phyloP scores from a whole-genome alignment of 192 early-diverging fungal genomes.

The Coemansia sp. region DNA sequence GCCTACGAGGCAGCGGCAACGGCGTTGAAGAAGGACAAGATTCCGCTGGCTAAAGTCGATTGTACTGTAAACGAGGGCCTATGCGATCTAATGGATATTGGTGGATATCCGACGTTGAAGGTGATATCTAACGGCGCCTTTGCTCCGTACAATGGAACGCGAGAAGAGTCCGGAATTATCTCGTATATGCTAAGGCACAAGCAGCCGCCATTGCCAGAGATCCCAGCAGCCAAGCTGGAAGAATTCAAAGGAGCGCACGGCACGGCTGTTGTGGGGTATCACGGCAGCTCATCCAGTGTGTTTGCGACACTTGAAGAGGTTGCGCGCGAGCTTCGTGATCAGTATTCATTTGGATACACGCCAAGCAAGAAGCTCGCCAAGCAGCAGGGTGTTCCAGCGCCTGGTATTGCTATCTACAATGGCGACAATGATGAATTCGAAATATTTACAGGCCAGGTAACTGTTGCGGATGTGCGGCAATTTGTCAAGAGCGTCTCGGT shows the following conservation, averaged over 20 bases:
- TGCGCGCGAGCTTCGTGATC: conserved; percentile 78
- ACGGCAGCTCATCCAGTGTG: conserved; percentile 58
- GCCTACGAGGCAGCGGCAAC: conserved; percentile 91
- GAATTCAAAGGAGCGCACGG: conserved; percentile 73
- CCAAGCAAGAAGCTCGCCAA: conserved; percentile 59
- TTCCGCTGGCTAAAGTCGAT: conserved; percentile 92
- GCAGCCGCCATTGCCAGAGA: conserved; percentile 71
- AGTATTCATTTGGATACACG: conserved; percentile 80
- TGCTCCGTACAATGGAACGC: conserved; percentile 78
- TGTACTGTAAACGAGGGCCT: conserved; percentile 82
- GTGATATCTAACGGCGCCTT: conserved; percentile 68
- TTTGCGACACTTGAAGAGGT: conserved; percentile 61
- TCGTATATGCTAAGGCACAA: conserved; percentile 88
- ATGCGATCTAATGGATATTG: conserved; percentile 74
- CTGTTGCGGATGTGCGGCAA: conserved; percentile 51
- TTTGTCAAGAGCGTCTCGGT: conserved; percentile 78
- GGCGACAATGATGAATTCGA: conserved; percentile 76
- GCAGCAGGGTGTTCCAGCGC: conserved; percentile 55
- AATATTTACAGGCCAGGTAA: conserved; percentile 60
- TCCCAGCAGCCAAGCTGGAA: conserved; percentile 62
- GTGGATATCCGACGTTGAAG: conserved; percentile 92
- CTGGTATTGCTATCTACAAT: conserved; percentile 80
- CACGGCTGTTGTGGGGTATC: conserved; percentile 83
- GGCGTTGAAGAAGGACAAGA: conserved; percentile 65
- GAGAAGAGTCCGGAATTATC: conserved; percentile 83